These are phyloP conservation scores for Isatis tinctoria DNA, from an alignment of 345 rosid genomes.

Conservation along the genomic window DNA sequence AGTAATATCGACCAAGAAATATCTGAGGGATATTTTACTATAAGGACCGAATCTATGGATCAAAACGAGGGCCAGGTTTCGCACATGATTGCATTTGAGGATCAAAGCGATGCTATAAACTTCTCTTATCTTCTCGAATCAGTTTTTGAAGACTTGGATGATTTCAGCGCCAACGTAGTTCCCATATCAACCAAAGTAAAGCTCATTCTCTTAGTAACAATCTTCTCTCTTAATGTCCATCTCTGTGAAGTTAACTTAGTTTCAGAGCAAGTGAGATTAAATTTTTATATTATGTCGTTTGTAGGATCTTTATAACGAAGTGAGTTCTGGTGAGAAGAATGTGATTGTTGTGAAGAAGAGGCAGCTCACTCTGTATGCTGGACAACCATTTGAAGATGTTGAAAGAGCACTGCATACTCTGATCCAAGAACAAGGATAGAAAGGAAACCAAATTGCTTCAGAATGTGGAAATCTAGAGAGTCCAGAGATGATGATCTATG, in stretches of 20 bases:
- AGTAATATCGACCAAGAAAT: conserved; percentile 49
- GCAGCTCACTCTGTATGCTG: conserved; percentile 70
- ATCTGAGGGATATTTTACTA: conserved; percentile 49
- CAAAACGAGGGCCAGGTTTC: conserved; percentile 31
- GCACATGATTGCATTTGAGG: conserved; percentile 65
- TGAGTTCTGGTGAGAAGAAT: conserved; percentile 43
- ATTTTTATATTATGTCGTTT: neutral
- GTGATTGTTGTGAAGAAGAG: conserved; percentile 66
- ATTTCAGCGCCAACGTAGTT: conserved; percentile 56
- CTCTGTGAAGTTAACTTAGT: neutral
- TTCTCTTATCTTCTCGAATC: conserved; percentile 67
- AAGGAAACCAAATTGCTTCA: neutral
- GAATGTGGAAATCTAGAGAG: neutral
- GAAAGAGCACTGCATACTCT: conserved; percentile 59
- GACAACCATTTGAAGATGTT: conserved; percentile 67
- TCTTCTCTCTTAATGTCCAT: neutral
- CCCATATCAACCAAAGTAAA: conserved; percentile 45
- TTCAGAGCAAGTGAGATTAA: neutral
- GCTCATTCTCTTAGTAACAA: neutral
- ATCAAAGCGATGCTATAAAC: conserved; percentile 72
- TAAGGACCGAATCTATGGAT: conserved; percentile 32
- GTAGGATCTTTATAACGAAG: conserved; percentile 61
- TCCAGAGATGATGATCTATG: neutral
- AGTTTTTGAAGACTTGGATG: conserved; percentile 62
- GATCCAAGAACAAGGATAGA: conserved; percentile 34